Evolutionary conservation across 495 filamentous ascomycete species (phyloP).

Genomic region (Talaromyces wortmannii): DNA sequence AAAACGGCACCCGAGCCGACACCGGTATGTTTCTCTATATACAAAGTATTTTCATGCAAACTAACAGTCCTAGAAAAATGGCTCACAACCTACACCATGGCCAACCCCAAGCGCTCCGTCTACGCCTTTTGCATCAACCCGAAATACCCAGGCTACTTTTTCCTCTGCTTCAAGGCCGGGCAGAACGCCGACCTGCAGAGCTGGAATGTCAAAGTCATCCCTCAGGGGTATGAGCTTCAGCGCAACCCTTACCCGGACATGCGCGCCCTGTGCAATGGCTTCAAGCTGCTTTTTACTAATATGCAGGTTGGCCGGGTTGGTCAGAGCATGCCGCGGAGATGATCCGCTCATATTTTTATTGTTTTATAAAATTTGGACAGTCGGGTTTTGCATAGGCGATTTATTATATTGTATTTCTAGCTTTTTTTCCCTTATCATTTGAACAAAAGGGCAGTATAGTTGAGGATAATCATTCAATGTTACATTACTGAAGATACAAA

Average conservation of each 20-base stretch:
- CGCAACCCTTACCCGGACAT: constrained; percentile 88
- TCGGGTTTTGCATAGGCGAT: neutral
- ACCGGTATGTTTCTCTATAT: constrained; percentile 57
- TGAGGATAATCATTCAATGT: neutral
- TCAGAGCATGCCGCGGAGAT: constrained; percentile 3
- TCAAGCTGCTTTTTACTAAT: constrained; percentile 57
- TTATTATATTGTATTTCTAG: neutral
- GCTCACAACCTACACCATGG: constrained; percentile 90
- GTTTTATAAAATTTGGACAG: neutral
- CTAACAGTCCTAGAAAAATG: constrained; percentile 69
- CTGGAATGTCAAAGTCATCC: constrained; percentile 88
- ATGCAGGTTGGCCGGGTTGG: constrained; percentile 31
- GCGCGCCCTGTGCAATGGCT: constrained; percentile 86
- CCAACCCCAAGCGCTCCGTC: constrained; percentile 86
- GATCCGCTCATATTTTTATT: neutral
- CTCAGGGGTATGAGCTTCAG: constrained; percentile 81
- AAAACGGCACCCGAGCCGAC: constrained; percentile 68
- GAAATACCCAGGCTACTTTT: constrained; percentile 91
- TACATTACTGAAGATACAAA: too few species aligned
- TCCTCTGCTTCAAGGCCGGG: constrained; percentile 90
- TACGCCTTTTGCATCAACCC: constrained; percentile 93
- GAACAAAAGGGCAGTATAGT: neutral
- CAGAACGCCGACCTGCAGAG: constrained; percentile 59
- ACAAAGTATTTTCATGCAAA: constrained; percentile 4
- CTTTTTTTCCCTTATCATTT: neutral